These are phyloP conservation scores for Chimonanthus salicifolius DNA, from an alignment of 164 flowering plant genomes.

Conservation along the genomic window DNA sequence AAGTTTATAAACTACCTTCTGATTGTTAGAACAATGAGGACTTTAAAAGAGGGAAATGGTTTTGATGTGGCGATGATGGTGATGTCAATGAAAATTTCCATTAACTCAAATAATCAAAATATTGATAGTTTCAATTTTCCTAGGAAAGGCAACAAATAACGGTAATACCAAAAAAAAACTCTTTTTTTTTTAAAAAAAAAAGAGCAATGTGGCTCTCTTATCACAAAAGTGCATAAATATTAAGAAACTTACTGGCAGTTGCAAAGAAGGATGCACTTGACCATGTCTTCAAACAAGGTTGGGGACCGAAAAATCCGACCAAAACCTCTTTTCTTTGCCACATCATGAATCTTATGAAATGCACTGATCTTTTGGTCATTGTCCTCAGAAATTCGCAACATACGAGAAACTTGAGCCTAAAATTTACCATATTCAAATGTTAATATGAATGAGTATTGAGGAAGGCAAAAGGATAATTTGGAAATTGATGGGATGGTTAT, in stretches of 20 bases:
- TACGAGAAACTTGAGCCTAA: slow-evolving; percentile 41
- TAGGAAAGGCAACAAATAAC: neutral
- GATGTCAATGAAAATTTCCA: neutral
- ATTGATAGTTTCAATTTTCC: neutral
- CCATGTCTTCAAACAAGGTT: slow-evolving; percentile 57
- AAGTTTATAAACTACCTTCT: too few species aligned
- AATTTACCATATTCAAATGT: neutral
- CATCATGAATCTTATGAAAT: slow-evolving; percentile 29
- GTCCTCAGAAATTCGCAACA: slow-evolving; percentile 39
- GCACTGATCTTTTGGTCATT: slow-evolving; percentile 29
- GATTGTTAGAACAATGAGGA: too few species aligned
- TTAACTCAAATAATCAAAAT: neutral
- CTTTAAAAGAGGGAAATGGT: too few species aligned
- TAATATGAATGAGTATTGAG: neutral
- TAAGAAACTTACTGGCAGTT: slow-evolving; percentile 38
- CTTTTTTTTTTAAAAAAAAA: neutral
- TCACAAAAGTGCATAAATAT: neutral
- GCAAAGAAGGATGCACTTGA: slow-evolving; percentile 61
- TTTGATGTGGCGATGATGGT: too few species aligned
- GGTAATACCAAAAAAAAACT: neutral
- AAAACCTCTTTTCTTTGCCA: slow-evolving; percentile 28
- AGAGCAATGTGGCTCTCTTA: neutral
- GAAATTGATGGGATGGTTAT: neutral
- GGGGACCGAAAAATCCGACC: slow-evolving; percentile 59
- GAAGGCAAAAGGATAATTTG: neutral